phyloP scores from a whole-genome alignment of 306 rosid genomes.

The Acacia melanoxylon region DNA sequence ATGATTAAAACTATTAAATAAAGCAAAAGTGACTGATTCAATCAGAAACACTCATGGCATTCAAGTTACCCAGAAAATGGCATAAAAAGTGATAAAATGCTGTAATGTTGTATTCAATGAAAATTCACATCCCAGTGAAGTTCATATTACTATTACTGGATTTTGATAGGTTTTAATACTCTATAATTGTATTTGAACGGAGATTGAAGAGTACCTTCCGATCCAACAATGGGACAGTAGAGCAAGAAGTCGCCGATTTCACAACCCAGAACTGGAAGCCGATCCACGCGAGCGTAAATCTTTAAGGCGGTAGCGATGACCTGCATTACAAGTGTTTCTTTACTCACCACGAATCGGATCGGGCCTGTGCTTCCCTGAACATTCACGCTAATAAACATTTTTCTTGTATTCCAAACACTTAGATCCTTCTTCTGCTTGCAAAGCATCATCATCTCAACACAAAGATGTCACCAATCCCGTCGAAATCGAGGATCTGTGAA shows the following conservation, averaged over 20 bases:
- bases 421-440: constrained; percentile 64
- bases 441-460: constrained; percentile 40
- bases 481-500: not conserved
- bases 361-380: constrained; percentile 71
- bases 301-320: constrained; percentile 62
- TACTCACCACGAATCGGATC: constrained; percentile 60
- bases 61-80: no score
- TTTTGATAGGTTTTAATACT: not conserved
- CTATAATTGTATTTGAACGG: no score
- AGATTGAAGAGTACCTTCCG: constrained; percentile 42
- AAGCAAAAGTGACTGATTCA: no score
- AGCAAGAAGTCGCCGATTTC: constrained; percentile 50
- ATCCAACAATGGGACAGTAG: constrained; percentile 51
- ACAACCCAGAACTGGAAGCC: constrained; percentile 62
- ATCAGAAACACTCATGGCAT: no score
- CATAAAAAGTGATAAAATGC: no score
- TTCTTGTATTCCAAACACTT: constrained; percentile 39
- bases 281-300: constrained; percentile 64
- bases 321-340: constrained; percentile 49
- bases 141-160: no score
- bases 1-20: no score
- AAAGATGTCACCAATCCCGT: not conserved
- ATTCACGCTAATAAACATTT: constrained; percentile 59
- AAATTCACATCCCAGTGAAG: no score
- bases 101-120: no score